Percentiles rank a stretch among this genome's conserved stretches.
These are phyloP conservation scores for Cadophora sp. DNA, from an alignment of 2,329 filamentous ascomycete species.

Conservation along the genomic window DNA sequence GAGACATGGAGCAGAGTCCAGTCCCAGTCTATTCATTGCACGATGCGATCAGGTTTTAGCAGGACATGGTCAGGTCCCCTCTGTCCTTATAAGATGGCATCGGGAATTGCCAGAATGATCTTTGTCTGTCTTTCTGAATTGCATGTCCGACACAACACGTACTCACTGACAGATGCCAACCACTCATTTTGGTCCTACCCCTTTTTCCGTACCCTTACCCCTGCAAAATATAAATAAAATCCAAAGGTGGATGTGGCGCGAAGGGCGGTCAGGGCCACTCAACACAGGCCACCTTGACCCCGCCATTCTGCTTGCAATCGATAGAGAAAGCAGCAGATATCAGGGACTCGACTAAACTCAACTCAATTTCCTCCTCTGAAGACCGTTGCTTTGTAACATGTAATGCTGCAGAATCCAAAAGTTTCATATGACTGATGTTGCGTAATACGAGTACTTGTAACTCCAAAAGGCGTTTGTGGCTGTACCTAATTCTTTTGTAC, in stretches of 20 bases:
- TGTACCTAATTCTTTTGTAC: background rate
- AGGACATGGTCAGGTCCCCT: too few relatives aligned
- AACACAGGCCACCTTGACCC: background rate
- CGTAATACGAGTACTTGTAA: background rate
- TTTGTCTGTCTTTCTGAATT: too few relatives aligned
- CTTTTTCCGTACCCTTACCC: slow-evolving; percentile 1
- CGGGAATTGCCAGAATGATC: background rate
- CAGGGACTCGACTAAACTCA: too few relatives aligned
- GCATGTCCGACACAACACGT: too few relatives aligned
- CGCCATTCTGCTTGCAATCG: slow-evolving; percentile 2
- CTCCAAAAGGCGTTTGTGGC: slow-evolving; percentile 5
- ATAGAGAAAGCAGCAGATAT: background rate
- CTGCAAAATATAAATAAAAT: slow-evolving; percentile 1
- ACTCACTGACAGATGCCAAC: background rate
- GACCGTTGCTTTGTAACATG: background rate
- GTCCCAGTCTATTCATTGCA: background rate
- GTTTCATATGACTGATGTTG: slow-evolving; percentile 4
- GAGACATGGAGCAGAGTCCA: background rate
- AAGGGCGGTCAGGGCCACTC: slow-evolving; percentile 5
- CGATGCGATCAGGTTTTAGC: background rate
- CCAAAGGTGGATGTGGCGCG: background rate
- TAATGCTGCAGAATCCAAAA: background rate
- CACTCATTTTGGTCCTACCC: slow-evolving; percentile 5
- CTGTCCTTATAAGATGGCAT: too few relatives aligned
- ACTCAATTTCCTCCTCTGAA: background rate